Evolutionary conservation across 352 stramenopile species (phyloP), one percentile per base, ranked within the genome.

Genomic region (Pilasporangium apinafurcum): DNA sequence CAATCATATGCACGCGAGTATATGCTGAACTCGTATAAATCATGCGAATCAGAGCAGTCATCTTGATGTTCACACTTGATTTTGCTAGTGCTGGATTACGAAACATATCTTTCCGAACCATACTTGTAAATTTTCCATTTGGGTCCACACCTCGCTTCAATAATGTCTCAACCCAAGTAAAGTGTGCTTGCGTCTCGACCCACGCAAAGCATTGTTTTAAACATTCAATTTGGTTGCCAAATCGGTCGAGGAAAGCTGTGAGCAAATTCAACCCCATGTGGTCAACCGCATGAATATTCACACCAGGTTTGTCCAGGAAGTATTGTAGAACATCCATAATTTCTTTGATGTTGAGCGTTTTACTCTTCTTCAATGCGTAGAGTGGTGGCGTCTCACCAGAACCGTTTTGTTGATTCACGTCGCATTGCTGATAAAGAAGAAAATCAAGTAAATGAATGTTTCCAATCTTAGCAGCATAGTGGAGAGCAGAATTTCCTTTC

Each of bases 381-480:
- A 86, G 18, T 8, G 84, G 29, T 8, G 72, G 67, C 3, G 65
- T 79, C 36, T 90, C 75, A 1, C 72, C 73, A 2, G 33, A 34
- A 2, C 62, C 38, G 35, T 75, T 86, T 4, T 35, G 45, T 25
- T 47, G 43, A 46, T 85, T 85, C 10, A 79, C 5, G 14, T 74
- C 49, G 22, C 45, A 60, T 28, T 53, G 52, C 45, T 86, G 68
- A 53, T 87, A 70, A 2, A 84, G 58, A n/a, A 90, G 38, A 41
- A 87, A 90, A 31, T 85, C 74, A 46, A 85, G 64, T n/a, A 85
- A 13, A 32, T 79, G 68, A 13, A 70, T 68, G 35, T 84, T 85
- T 4, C 59, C 75, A 1, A 37, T 46, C 9, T 66, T 53, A 5
- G 71, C 76, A 0, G 79, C 76, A 27, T 80, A 87, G 25, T 91